A percentile compares a stretch with the other conserved stretches of the same genome.
phyloP scores from a whole-genome alignment of 2,329 filamentous ascomycete genomes.

The Phaeosphaeria sp. region DNA sequence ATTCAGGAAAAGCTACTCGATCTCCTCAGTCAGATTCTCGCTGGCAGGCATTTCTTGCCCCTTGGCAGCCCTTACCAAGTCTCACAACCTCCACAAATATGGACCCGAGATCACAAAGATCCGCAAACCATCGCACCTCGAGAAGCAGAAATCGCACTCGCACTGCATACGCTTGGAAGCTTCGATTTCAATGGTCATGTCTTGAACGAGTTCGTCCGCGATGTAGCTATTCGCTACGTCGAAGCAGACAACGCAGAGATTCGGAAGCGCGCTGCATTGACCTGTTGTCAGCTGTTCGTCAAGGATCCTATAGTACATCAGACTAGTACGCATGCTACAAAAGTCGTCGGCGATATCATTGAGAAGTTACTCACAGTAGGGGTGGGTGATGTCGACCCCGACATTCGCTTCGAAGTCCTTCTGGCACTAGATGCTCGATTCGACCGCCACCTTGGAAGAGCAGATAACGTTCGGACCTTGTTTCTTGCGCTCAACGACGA shows the following conservation, averaged over 20 bases:
- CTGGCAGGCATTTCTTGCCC: conserved; percentile 88
- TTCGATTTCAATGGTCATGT: conserved; percentile 92
- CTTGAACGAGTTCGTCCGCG: conserved; percentile 96
- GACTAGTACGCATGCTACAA: conserved; percentile 93
- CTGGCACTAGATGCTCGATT: conserved; percentile 91
- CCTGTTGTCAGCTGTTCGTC: conserved; percentile 96
- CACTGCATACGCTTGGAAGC: conserved; percentile 93
- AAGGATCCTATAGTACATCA: conserved; percentile 97
- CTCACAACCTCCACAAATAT: conserved; percentile 80
- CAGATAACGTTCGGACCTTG: conserved; percentile 93
- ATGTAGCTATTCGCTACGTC: conserved; percentile 97
- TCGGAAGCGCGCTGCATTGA: conserved; percentile 90
- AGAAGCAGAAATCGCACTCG: conserved; percentile 88
- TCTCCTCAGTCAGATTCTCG: conserved; percentile 92
- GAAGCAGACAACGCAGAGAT: conserved; percentile 95
- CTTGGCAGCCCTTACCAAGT: conserved; percentile 89
- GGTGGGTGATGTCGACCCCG: conserved; percentile 85
- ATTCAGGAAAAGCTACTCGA: conserved; percentile 95
- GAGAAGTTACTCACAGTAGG: conserved; percentile 95
- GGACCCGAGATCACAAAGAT: conserved; percentile 86
- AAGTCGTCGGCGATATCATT: conserved; percentile 97
- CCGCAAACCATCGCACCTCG: conserved; percentile 78
- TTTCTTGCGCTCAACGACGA: conserved; percentile 98
- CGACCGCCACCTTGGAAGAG: conserved; percentile 94
- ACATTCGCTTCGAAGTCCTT: conserved; percentile 87